Percentiles rank a stretch among this genome's conserved stretches.
Evolutionary conservation across 805 yeast genomes (phyloP).

Genomic region (Tetrapisispora fleetii): DNA sequence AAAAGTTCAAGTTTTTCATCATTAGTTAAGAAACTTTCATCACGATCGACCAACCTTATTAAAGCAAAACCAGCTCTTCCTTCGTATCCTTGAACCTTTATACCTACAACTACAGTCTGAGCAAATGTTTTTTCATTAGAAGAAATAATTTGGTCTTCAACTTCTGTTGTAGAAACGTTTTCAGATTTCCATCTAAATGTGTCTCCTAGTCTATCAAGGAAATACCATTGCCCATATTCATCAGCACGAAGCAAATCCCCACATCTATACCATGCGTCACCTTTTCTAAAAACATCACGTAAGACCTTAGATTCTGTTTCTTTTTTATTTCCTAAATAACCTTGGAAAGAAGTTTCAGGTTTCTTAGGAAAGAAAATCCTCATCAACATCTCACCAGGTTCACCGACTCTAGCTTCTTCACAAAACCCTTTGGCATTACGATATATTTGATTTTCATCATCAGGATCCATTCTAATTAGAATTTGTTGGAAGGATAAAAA

Average conservation of each 20-base stretch:
- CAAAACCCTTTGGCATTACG: slow-evolving; percentile 64
- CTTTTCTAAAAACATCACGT: slow-evolving; percentile 64
- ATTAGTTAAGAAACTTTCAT: slow-evolving; percentile 9
- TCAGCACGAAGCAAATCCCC: slow-evolving; percentile 77
- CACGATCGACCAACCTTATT: slow-evolving; percentile 36
- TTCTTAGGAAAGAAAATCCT: slow-evolving; percentile 52
- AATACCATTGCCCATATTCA: slow-evolving; percentile 58
- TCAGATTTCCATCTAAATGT: slow-evolving; percentile 96
- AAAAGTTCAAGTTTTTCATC: slow-evolving; percentile 27
- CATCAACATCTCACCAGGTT: slow-evolving; percentile 86
- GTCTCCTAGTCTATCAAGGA: slow-evolving; percentile 89
- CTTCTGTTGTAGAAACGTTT: slow-evolving; percentile 89
- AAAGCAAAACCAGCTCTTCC: slow-evolving; percentile 93
- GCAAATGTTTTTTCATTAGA: slow-evolving; percentile 32
- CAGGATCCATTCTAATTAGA: slow-evolving; percentile 68
- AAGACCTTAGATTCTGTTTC: slow-evolving; percentile 74
- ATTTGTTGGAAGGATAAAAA: slow-evolving; percentile 45
- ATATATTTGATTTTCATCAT: slow-evolving; percentile 61
- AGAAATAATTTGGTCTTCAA: slow-evolving; percentile 57
- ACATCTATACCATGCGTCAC: slow-evolving; percentile 85
- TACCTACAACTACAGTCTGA: slow-evolving; percentile 82
- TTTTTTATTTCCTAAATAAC: slow-evolving; percentile 69
- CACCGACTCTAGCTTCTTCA: slow-evolving; percentile 41
- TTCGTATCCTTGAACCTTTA: slow-evolving; percentile 75
- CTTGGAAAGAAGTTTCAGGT: slow-evolving; percentile 74